These are phyloP conservation scores for Kregervanrija pseudodelftensis DNA, from an alignment of 805 yeast genomes.

Conservation along the genomic window DNA sequence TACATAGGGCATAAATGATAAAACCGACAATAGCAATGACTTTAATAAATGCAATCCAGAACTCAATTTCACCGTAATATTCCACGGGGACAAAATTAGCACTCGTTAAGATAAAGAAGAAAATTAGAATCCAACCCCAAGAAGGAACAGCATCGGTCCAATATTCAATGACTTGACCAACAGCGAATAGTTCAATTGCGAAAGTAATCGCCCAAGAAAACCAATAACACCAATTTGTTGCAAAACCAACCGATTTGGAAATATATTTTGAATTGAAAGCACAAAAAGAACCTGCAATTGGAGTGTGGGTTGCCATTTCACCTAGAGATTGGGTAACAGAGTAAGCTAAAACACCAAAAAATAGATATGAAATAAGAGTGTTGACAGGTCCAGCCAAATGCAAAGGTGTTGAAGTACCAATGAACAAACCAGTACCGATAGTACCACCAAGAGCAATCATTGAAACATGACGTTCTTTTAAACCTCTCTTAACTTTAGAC, in stretches of 20 bases:
- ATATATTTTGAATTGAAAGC: conserved; percentile 63
- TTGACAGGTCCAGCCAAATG: conserved; percentile 62
- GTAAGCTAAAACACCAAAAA: conserved; percentile 60
- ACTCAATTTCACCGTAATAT: conserved; percentile 68
- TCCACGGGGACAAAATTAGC: conserved; percentile 61
- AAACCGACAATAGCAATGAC: conserved; percentile 68
- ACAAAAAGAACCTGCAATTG: conserved; percentile 61
- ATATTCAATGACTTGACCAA: conserved; percentile 56
- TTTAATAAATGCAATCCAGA: conserved; percentile 64
- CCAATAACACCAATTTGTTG: conserved; percentile 71
- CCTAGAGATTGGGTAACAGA: conserved; percentile 67
- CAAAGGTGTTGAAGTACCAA: conserved; percentile 53
- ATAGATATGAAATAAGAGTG: conserved; percentile 54
- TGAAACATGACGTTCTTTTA: conserved; percentile 61
- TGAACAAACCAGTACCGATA: conserved; percentile 72
- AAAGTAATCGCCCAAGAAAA: conserved; percentile 73
- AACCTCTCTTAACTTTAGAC: conserved; percentile 35
- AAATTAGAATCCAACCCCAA: conserved; percentile 67
- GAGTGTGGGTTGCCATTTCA: conserved; percentile 76
- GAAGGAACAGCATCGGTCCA: conserved; percentile 68
- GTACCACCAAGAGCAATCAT: conserved; percentile 80
- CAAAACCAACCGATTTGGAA: conserved; percentile 66
- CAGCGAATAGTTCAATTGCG: conserved; percentile 65
- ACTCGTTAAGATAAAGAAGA: conserved; percentile 47
- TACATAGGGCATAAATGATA: conserved; percentile 55